Base-by-base conservation (phyloP, 1,284 basidiomycete species). In the Anthracocystis panici-leucophaei region DNA sequence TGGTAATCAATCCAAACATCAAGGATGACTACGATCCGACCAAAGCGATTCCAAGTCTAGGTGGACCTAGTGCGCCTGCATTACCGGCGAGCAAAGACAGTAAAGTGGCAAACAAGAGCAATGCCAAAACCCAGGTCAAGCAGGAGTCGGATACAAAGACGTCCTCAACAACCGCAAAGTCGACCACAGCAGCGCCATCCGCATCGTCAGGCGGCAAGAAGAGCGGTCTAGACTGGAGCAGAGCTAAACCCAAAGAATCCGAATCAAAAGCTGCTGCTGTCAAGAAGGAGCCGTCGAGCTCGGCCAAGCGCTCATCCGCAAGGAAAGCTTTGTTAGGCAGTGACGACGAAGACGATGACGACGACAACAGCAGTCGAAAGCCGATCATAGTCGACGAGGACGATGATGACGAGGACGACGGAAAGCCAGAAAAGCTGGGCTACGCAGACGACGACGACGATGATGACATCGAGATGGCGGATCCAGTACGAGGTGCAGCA, bases 311-410 rank as follows among this genome's bases (percentile, higher is more conserved):
- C 42, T 41, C 42, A 35, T 56, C 63, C 4, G 57, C 54, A 16
- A 45, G 61, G n/a, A 65, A 64, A 42, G 59, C 68, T 12, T 41
- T 75, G 35, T 41, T 75, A 2, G 73, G 73, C 33, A 67, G 65
- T 38, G 77, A 78, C 20, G 76, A 76, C 33, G 78, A 78, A 20
- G 75, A 75, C 21, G 69, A 75, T 3, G 61, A 70, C 3, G 70
- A 78, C 4, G 45, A 45, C 16, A 41, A 27, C 29, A 62, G 59
- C 21, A 50, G 25, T 8, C 63, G 58, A 18, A 61, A 64, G 44
- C 48, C 55, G 0, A 56, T 62, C n/a, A 20, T 64, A 20, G 59
- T 63, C 38, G 63, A 65, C 31, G 62, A 57, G 16, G 70, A 67
- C 12, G 65, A 70, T 25, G 69, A 73, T 12, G 68, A 71, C 0